Evolutionary conservation across 257 asterid genomes (phyloP), one percentile per base, ranked within the genome.

Genomic region (Scutellaria baicalensis): DNA sequence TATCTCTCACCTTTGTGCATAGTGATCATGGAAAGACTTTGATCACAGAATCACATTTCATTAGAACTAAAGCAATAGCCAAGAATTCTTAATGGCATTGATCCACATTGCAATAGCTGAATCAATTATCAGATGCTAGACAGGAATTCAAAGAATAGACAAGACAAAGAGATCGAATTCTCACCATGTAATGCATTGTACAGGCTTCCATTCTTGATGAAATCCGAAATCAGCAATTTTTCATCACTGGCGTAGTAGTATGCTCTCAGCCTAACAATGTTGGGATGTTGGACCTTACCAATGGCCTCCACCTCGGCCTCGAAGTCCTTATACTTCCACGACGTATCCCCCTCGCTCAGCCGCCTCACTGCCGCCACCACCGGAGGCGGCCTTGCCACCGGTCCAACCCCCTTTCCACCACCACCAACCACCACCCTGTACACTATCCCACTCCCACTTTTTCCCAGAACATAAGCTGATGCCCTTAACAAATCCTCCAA

Each of bases 401-500:
- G n/a, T n/a, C 77, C 87, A 8, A 35, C 64, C 50, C 70, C 66
- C 78, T 76, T 77, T 52, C 88, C 89, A 14, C 88, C 89, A 14
- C 88, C 79, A 0, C 92, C 93, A 7, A 74, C 87, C 80, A 94
- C 96, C 86, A 91, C 99, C 75, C 80, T 94, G 63, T 94, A 94
- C 77, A 91, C 93, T 75, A 91, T 94, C 58, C 97, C 97, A 70
- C 87, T 88, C 86, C 85, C 84, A 71, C 97, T 89, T 66, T 94
- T 94, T n/a, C 99, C 97, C 17, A 91, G 87, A 11, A 91, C 97
- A 78, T 91, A 91, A 66, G 99, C 99, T 4, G 99, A 94, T 7
- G 99, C 96, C 88, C 97, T 88, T 76, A 94, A 74, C 76, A 94
- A 79, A 86, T 94, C 99, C 79, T 94, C 99, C 59, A 94, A 74